These are phyloP conservation scores for Epichloe brachyelytri DNA, from an alignment of 2,329 filamentous ascomycete genomes.

Conservation along the genomic window DNA sequence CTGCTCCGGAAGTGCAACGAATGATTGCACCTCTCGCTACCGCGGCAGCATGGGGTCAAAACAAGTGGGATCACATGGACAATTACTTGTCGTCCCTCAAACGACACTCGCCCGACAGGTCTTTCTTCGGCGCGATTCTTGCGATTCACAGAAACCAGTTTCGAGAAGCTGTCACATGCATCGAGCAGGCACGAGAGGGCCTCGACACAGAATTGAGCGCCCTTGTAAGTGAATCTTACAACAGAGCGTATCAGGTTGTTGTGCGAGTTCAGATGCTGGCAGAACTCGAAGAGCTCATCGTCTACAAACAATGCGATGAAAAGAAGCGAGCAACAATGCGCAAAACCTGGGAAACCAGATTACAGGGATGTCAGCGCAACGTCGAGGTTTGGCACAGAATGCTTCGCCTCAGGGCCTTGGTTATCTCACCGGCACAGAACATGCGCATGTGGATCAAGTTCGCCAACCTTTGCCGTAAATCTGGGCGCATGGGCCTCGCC, in stretches of 20 bases:
- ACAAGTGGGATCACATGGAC: slow-evolving; percentile 98
- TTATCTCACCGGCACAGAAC: slow-evolving; percentile 84
- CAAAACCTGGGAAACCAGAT: slow-evolving; percentile 85
- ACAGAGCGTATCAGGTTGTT: slow-evolving; percentile 93
- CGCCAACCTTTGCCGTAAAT: slow-evolving; percentile 94
- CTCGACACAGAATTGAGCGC: slow-evolving; percentile 93
- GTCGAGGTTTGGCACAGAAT: slow-evolving; percentile 98
- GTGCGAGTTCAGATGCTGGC: slow-evolving; percentile 98
- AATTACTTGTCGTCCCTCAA: slow-evolving; percentile 94
- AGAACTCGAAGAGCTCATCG: slow-evolving; percentile 93
- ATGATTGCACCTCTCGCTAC: slow-evolving; percentile 88
- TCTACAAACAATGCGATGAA: slow-evolving; percentile 87
- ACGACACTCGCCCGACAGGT: slow-evolving; percentile 79
- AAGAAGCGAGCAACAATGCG: slow-evolving; percentile 87
- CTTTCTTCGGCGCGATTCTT: slow-evolving; percentile 94
- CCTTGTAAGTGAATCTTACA: slow-evolving; percentile 95
- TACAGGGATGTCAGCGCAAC: slow-evolving; percentile 91
- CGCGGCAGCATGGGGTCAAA: slow-evolving; percentile 88
- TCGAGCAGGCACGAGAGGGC: slow-evolving; percentile 83
- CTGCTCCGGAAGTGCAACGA: slow-evolving; percentile 73
- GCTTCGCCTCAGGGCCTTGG: slow-evolving; percentile 85
- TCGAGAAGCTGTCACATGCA: slow-evolving; percentile 74
- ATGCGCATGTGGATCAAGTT: slow-evolving; percentile 99
- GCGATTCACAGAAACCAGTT: slow-evolving; percentile 94
- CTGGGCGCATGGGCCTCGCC: slow-evolving; percentile 81